A percentile compares a stretch with the other conserved stretches of the same genome.
Conservation (phyloP, 306 rosid genomes). For the Corylus americana region DNA sequence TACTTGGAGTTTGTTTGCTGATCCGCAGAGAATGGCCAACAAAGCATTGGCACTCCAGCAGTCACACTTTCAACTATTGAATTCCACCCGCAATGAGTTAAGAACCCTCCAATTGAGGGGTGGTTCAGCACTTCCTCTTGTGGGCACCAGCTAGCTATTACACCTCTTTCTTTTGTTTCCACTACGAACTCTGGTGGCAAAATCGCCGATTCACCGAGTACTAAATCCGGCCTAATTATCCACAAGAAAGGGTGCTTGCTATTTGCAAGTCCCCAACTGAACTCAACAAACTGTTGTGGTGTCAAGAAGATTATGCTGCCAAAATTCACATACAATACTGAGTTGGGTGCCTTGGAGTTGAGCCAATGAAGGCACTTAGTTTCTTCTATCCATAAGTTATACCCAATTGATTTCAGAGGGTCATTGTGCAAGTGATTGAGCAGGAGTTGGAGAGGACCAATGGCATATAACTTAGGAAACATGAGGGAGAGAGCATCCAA, state of each 20-base stretch:
- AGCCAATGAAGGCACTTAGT: conserved; percentile 24
- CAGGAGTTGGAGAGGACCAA: conserved; percentile 14
- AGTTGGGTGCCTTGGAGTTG: background rate
- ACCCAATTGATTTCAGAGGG: background rate
- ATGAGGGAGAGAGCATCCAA: conserved; percentile 9
- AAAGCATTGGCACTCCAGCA: conserved; percentile 10
- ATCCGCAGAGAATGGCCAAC: background rate
- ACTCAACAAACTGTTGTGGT: too few species aligned
- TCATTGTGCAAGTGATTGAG: background rate
- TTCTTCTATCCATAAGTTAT: conserved; percentile 16
- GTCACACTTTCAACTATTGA: conserved; percentile 15
- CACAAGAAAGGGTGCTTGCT: conserved; percentile 14
- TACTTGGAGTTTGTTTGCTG: background rate
- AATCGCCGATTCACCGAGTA: background rate
- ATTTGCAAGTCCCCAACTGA: conserved; percentile 20
- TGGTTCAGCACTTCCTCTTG: too few species aligned
- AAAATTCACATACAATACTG: conserved; percentile 5
- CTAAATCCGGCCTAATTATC: conserved; percentile 22
- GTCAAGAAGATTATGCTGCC: too few species aligned
- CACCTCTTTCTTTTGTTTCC: background rate
- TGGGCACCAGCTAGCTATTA: too few species aligned
- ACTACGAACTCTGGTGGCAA: background rate
- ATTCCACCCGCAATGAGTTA: conserved; percentile 22
- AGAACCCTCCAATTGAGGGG: conserved; percentile 12
- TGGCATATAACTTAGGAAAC: background rate